Evolutionary conservation across 352 stramenopile genomes (phyloP).

Genomic region (Globisporangium carolinianum): DNA sequence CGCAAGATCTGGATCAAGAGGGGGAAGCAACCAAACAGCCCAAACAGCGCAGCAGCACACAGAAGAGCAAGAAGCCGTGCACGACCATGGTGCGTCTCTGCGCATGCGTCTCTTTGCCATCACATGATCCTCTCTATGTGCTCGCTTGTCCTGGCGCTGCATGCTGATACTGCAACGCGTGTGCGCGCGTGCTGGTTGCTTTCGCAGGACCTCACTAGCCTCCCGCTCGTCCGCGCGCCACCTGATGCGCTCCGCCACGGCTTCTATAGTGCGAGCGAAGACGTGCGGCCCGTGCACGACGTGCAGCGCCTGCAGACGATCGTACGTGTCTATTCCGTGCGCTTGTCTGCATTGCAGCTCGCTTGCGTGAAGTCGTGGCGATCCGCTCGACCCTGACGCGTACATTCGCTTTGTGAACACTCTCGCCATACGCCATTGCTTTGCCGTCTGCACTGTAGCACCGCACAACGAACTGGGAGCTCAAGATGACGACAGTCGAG

Average conservation of each 20-base stretch:
- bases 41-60: neutral
- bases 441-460: constrained; percentile 23
- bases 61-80: neutral
- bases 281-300: constrained; percentile 75
- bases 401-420: neutral
- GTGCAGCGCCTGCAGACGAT: constrained; percentile 80
- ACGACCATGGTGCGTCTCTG: neutral
- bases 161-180: too few relatives aligned
- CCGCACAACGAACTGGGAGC: constrained; percentile 71
- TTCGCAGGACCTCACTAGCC: constrained; percentile 51
- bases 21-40: neutral
- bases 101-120: neutral
- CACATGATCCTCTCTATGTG: too few relatives aligned
- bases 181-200: neutral
- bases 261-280: constrained; percentile 79
- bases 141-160: too few relatives aligned
- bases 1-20: neutral
- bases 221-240: constrained; percentile 76
- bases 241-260: constrained; percentile 75
- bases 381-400: neutral
- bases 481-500: constrained; percentile 86
- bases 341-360: neutral
- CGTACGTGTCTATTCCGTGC: constrained; percentile 19
- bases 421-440: neutral
- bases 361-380: neutral